These are phyloP conservation scores for Aspergillus clavatus DNA, from an alignment of 2,329 filamentous ascomycete genomes.

Conservation along the genomic window DNA sequence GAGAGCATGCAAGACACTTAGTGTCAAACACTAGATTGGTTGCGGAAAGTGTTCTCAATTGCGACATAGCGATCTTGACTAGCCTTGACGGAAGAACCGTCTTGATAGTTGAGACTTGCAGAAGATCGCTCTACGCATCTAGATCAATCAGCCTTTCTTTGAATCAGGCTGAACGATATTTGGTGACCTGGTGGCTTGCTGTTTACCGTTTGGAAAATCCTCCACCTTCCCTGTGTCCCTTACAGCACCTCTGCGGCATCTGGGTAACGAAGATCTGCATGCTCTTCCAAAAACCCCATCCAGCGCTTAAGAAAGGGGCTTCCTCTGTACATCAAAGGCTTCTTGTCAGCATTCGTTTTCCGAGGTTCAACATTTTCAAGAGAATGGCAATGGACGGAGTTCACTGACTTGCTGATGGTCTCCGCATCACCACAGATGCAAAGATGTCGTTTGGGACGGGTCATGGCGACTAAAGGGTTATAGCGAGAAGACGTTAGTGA, in stretches of 20 bases:
- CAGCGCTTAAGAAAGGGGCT: constrained; percentile 80
- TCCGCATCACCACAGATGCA: constrained; percentile 92
- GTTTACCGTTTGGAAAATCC: background rate
- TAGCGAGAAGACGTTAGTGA: background rate
- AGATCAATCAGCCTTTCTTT: too few relatives aligned
- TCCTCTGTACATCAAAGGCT: constrained; percentile 54
- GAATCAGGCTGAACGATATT: too few relatives aligned
- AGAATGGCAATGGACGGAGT: background rate
- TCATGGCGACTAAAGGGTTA: constrained; percentile 76
- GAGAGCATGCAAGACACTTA: too few relatives aligned
- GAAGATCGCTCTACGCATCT: too few relatives aligned
- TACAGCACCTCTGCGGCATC: constrained; percentile 47
- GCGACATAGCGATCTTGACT: too few relatives aligned
- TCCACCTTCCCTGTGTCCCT: too few relatives aligned
- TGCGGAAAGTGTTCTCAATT: too few relatives aligned
- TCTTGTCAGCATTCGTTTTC: background rate
- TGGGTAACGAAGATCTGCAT: constrained; percentile 86
- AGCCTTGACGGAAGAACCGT: too few relatives aligned
- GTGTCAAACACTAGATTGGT: too few relatives aligned
- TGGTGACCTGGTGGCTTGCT: too few relatives aligned
- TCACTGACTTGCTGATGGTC: constrained; percentile 76
- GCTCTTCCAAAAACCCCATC: constrained; percentile 87
- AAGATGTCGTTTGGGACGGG: constrained; percentile 81
- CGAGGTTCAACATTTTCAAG: too few relatives aligned
- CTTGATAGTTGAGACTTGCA: too few relatives aligned